Percentiles rank a stretch among this genome's conserved stretches.
These are phyloP conservation scores for Trametes pubescens DNA, from an alignment of 1,284 basidiomycete species.

Conservation along the genomic window DNA sequence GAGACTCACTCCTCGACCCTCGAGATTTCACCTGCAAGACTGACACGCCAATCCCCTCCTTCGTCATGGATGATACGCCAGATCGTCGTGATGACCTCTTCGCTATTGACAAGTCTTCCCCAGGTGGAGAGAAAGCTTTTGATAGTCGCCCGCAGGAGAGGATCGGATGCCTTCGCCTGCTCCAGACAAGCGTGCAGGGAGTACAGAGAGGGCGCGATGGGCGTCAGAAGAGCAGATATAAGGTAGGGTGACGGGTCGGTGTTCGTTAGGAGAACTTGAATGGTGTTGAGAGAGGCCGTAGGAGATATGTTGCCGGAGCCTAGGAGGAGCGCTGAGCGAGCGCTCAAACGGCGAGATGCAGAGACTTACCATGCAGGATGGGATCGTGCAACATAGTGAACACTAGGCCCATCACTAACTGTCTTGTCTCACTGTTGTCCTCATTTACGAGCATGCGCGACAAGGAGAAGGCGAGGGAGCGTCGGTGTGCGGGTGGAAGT, in stretches of 20 bases:
- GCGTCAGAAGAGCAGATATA: conserved; percentile 69
- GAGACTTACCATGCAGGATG: conserved; percentile 42
- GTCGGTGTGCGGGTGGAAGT: conserved; percentile 54
- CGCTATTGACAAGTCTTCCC: conserved; percentile 68
- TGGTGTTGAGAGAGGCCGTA: conserved; percentile 51
- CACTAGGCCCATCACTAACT: conserved; percentile 49
- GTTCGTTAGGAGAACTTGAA: conserved; percentile 71
- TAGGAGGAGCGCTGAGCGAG: neutral
- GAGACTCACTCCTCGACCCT: conserved; percentile 50
- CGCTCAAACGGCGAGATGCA: neutral
- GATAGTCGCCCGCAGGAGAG: conserved; percentile 64
- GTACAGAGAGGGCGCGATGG: conserved; percentile 75
- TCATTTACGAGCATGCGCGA: conserved; percentile 65
- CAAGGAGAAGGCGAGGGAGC: conserved; percentile 73
- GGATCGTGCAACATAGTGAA: conserved; percentile 55
- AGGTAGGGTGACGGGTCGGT: conserved; percentile 80
- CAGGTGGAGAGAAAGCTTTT: conserved; percentile 71
- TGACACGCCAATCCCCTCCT: conserved; percentile 63
- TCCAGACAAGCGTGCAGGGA: conserved; percentile 66
- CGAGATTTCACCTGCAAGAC: conserved; percentile 58
- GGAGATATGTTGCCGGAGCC: conserved; percentile 38
- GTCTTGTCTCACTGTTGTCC: conserved; percentile 37
- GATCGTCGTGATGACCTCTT: conserved; percentile 64
- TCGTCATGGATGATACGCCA: conserved; percentile 67
- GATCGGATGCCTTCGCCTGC: conserved; percentile 64